phyloP scores from a whole-genome alignment of 129 eudicot species.

The Saposhnikovia divaricata region DNA sequence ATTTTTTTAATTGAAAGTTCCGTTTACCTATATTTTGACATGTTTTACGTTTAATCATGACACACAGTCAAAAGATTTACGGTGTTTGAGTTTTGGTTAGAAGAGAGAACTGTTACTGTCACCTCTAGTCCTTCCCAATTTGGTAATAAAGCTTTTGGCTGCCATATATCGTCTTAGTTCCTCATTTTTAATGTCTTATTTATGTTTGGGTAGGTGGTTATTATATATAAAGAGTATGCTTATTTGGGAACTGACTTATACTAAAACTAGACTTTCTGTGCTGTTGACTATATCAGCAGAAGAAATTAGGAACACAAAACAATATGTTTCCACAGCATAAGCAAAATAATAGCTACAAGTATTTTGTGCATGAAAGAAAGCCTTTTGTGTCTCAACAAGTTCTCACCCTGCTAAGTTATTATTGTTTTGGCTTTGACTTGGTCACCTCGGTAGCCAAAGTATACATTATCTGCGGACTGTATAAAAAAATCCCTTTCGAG shows the following conservation, averaged over 20 bases:
- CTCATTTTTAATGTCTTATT: background rate
- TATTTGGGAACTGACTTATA: too few relatives aligned
- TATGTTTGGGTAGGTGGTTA: background rate
- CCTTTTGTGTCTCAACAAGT: background rate
- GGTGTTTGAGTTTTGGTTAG: background rate
- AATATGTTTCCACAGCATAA: background rate
- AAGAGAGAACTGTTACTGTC: background rate
- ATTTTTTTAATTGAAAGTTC: background rate
- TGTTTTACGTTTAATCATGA: background rate
- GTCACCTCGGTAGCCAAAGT: background rate
- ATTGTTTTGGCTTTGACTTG: too few relatives aligned
- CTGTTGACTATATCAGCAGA: background rate
- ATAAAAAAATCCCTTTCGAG: background rate
- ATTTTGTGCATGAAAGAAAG: background rate
- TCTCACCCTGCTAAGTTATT: background rate
- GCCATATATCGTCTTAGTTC: background rate
- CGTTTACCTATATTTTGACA: background rate
- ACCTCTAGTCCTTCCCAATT: background rate
- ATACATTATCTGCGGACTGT: background rate
- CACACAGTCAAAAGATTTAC: background rate
- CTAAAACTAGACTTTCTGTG: background rate
- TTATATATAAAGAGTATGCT: background rate
- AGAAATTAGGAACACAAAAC: background rate
- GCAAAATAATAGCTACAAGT: background rate
- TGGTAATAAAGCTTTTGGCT: background rate